Conservation (phyloP, 2,329 filamentous ascomycete genomes). For the Mariannaea sp. region DNA sequence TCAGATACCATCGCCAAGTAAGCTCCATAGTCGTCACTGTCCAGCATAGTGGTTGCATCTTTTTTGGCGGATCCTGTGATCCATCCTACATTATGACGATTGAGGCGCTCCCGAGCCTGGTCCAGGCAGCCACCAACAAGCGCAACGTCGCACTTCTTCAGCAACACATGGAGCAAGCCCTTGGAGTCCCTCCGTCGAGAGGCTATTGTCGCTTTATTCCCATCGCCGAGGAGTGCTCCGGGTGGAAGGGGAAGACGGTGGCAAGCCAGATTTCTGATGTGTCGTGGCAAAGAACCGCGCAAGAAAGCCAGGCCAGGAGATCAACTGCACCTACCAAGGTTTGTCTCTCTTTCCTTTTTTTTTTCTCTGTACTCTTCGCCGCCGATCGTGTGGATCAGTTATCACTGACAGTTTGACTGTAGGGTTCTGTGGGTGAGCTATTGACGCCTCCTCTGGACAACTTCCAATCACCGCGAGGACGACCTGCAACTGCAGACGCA, state of each 20-base stretch:
- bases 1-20: slow-evolving; percentile 75
- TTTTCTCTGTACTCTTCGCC: too few relatives aligned
- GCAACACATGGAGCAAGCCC: slow-evolving; percentile 70
- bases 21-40: slow-evolving; percentile 76
- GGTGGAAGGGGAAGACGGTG: slow-evolving; percentile 71
- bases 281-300: slow-evolving; percentile 1
- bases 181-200: slow-evolving; percentile 68
- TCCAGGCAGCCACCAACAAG: slow-evolving; percentile 77
- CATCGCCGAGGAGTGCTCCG: slow-evolving; percentile 72
- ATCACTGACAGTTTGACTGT: background rate
- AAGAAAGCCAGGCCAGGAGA: slow-evolving; percentile 18
- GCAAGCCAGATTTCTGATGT: slow-evolving; percentile 60
- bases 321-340: slow-evolving; percentile 27
- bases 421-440: slow-evolving; percentile 6
- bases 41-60: slow-evolving; percentile 75
- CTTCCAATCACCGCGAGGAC: background rate
- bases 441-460: background rate
- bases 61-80: slow-evolving; percentile 76
- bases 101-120: slow-evolving; percentile 68
- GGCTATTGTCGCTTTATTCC: slow-evolving; percentile 76
- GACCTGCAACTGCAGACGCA: background rate
- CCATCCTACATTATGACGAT: slow-evolving; percentile 81
- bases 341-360: too few relatives aligned
- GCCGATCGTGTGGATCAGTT: too few relatives aligned
- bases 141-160: slow-evolving; percentile 80